phyloP scores from a whole-genome alignment of 2,329 filamentous ascomycete genomes.

The Chalaropsis ovoidea region DNA sequence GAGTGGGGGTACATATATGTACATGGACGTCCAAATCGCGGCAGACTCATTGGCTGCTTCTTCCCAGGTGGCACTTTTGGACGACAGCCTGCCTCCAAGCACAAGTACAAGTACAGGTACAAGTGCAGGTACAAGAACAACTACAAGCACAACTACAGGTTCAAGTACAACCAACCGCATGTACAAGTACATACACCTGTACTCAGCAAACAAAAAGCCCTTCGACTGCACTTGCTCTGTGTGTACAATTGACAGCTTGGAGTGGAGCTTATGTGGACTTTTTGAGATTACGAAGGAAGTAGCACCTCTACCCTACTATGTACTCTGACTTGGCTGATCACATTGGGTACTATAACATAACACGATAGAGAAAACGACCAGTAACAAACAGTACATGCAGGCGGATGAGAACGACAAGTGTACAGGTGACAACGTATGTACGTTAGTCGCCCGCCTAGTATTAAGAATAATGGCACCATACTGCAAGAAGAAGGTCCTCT shows the following conservation, averaged over 20 bases:
- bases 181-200: neutral
- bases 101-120: no score
- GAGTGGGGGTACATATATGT: conserved; percentile 2
- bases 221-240: neutral
- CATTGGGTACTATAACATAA: neutral
- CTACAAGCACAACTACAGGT: no score
- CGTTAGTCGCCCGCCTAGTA: neutral
- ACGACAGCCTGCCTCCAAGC: neutral
- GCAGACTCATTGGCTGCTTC: neutral
- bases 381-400: neutral
- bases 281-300: neutral
- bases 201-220: neutral
- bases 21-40: neutral
- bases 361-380: neutral
- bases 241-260: neutral
- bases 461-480: neutral
- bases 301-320: neutral
- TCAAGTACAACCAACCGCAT: no score
- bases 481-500: neutral
- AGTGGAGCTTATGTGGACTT: neutral
- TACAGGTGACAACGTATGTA: neutral
- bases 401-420: conserved; percentile 1
- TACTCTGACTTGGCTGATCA: neutral
- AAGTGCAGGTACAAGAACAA: no score
- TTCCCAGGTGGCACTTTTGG: neutral